These are phyloP conservation scores for Lichenothelia convexa DNA, from an alignment of 495 filamentous ascomycete genomes.

Conservation along the genomic window DNA sequence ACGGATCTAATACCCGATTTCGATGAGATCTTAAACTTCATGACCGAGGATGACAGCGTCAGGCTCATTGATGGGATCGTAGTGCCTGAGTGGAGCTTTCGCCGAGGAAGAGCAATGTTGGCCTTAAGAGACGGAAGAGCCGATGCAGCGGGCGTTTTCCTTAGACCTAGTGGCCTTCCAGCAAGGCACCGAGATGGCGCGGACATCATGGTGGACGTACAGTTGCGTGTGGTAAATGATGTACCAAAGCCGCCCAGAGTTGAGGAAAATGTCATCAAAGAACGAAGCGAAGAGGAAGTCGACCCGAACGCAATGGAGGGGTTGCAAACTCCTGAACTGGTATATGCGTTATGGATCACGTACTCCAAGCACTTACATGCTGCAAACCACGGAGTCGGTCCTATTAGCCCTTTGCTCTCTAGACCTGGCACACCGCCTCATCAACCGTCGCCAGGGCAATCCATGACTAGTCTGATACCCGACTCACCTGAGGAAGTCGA, in stretches of 20 bases:
- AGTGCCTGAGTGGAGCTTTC: conserved; percentile 87
- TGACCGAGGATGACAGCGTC: conserved; percentile 75
- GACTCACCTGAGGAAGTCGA: conserved; percentile 8
- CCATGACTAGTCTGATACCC: conserved; percentile 20
- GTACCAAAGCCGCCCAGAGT: conserved; percentile 33
- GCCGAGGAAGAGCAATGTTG: conserved; percentile 68
- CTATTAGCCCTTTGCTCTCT: conserved; percentile 38
- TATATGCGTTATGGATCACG: conserved; percentile 92
- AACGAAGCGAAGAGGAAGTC: conserved; percentile 31
- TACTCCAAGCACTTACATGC: conserved; percentile 88
- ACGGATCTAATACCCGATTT: conserved; percentile 72
- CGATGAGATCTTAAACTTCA: conserved; percentile 56
- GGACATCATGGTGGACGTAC: conserved; percentile 80
- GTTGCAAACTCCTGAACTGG: conserved; percentile 48
- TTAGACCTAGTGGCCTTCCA: conserved; percentile 61
- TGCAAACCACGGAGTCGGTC: conserved; percentile 33
- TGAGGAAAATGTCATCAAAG: conserved; percentile 28
- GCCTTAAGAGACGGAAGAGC: conserved; percentile 64
- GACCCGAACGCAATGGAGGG: conserved; percentile 23
- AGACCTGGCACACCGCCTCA: conserved; percentile 46
- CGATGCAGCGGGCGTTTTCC: conserved; percentile 55
- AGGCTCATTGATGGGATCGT: conserved; percentile 82
- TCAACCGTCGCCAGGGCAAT: conserved; percentile 64
- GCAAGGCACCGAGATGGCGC: conserved; percentile 80
- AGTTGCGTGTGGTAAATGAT: conserved; percentile 88